These are phyloP conservation scores for Paraleonurus japonicus DNA, from an alignment of 257 asterid species.

Conservation along the genomic window DNA sequence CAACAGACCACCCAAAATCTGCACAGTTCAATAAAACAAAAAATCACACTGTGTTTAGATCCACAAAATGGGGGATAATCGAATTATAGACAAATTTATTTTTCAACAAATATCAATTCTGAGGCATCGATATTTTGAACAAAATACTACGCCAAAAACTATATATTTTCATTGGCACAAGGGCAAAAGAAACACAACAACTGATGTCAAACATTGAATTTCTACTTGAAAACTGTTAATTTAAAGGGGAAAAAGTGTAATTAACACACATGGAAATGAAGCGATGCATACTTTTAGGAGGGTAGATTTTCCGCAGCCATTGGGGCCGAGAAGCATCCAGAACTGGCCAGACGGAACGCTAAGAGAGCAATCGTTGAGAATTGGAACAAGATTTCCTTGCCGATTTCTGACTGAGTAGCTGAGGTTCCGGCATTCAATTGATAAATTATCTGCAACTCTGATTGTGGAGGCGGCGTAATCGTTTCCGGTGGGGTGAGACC, in stretches of 20 bases:
- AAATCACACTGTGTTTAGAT: background rate
- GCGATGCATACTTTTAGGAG: slow-evolving; percentile 57
- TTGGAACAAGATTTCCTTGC: slow-evolving; percentile 52
- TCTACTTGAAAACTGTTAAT: background rate
- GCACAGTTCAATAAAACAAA: slow-evolving; percentile 18
- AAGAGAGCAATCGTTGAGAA: slow-evolving; percentile 74
- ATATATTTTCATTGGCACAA: background rate
- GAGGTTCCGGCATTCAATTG: slow-evolving; percentile 65
- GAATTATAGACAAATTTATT: background rate
- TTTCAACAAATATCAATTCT: background rate
- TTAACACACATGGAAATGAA: background rate
- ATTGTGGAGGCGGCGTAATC: background rate
- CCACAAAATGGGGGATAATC: background rate
- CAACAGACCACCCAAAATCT: slow-evolving; percentile 90
- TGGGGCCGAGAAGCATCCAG: slow-evolving; percentile 98
- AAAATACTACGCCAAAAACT: background rate
- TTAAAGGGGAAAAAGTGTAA: background rate
- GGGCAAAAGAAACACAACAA: background rate
- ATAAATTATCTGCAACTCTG: slow-evolving; percentile 35
- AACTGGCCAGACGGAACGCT: slow-evolving; percentile 80
- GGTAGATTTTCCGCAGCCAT: slow-evolving; percentile 96
- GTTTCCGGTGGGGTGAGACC: slow-evolving; percentile 32
- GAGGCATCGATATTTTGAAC: background rate
- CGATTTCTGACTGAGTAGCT: slow-evolving; percentile 50
- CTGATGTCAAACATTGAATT: background rate